These are phyloP conservation scores for Carex myosuroides DNA, from an alignment of 176 grass and related monocot species.

Conservation along the genomic window DNA sequence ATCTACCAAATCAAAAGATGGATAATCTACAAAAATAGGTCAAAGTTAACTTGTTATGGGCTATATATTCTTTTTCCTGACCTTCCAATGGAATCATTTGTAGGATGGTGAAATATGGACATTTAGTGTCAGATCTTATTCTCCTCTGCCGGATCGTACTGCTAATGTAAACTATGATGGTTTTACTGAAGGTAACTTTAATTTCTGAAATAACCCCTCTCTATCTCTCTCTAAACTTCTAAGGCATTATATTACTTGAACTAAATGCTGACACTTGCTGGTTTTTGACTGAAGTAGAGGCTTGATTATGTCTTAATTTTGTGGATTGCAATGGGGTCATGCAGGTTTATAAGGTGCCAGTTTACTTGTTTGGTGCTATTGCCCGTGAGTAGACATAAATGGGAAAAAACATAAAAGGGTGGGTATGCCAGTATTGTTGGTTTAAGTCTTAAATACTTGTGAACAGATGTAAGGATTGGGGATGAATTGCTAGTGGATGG, in stretches of 20 bases:
- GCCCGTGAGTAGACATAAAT: not conserved
- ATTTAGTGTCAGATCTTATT: constrained; percentile 90
- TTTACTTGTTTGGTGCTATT: not conserved
- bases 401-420: not conserved
- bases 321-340: not conserved
- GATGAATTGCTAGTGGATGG: constrained; percentile 97
- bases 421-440: not conserved
- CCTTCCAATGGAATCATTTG: not conserved
- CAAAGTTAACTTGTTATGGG: not conserved
- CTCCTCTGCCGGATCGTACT: constrained; percentile 73
- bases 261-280: not conserved
- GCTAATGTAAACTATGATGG: constrained; percentile 91
- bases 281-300: not conserved
- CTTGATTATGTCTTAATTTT: not conserved
- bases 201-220: constrained; percentile 18
- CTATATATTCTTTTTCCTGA: not conserved
- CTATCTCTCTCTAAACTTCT: not conserved
- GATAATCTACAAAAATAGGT: not conserved
- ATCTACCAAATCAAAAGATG: not conserved
- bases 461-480: constrained; percentile 80
- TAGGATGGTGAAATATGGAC: constrained; percentile 99
- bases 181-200: constrained; percentile 78
- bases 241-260: not conserved
- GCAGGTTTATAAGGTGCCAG: not conserved
- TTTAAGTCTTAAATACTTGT: not conserved